Base-by-base conservation (phyloP, 2,329 filamentous ascomycete genomes). In the Byssothecium circinans region DNA sequence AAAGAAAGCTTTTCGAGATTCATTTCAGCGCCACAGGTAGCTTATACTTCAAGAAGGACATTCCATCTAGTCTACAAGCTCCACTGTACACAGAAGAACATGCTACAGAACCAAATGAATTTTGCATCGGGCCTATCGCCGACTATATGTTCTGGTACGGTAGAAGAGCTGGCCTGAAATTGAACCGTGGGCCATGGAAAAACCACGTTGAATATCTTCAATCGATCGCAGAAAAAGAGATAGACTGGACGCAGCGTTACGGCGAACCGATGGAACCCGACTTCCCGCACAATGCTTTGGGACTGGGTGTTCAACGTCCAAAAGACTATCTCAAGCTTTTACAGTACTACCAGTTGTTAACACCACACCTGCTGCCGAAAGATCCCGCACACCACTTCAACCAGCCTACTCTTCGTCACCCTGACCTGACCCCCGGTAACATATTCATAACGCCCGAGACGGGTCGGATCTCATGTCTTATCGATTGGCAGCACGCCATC, bases 171-270 rank as follows among this genome's bases (percentile, higher is more conserved):
- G 34, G 35, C 12, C 48, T 65, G 6, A 11, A 56, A 17, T 30
- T 61, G 39, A 44, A 58, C 39, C 59, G 64, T 32, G 65, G 65
- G 30, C 57, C 60, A 43, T 65, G 62, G 65, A 53, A 44, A 47
- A 39, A 11, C 45, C 52, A 30, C n/a, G 45, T 54, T 20, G 45
- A 52, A 44, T 54, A 54, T 40, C 48, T 54, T 30, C 48, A 49
- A 41, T 48, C 47, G 20, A 50, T 50, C 45, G 51, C 37, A 37
- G 12, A 48, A 30, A 54, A 50, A 34, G 51, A 54, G 45, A 50
- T 48, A 25, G 44, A 40, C 8, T 50, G 51, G 51, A 49, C 51
- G 22, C 41, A 41, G 33, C 36, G 25, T 46, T 51, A 50, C 48
- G 51, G 51, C 22, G 43, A 46, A 30, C 33, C 47, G 20, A 54